Conservation (phyloP, 768 basidiomycete species). For the Lactarius hatsudake region DNA sequence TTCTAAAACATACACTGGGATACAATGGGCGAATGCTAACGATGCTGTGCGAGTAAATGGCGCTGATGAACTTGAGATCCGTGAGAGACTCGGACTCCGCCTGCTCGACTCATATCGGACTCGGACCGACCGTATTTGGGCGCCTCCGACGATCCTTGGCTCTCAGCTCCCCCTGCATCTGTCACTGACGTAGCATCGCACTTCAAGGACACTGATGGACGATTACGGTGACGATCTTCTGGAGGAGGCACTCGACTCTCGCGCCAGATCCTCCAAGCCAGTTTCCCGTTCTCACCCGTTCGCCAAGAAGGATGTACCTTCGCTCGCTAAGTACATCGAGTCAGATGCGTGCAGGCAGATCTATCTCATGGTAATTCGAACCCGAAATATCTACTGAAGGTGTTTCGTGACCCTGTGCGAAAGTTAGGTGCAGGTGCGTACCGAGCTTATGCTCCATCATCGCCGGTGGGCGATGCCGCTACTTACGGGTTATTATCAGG, state of each 20-base stretch:
- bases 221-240: conserved; percentile 17
- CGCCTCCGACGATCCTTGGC: not conserved
- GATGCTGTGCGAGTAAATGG: not conserved
- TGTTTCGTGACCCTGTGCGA: not conserved
- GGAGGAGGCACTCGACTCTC: not conserved
- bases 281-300: conserved; percentile 4
- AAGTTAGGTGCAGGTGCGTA: conserved; percentile 28
- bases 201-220: conserved; percentile 10
- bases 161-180: not conserved
- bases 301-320: conserved; percentile 22
- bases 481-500: conserved; percentile 38
- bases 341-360: conserved; percentile 33
- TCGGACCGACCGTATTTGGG: not conserved
- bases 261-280: not conserved
- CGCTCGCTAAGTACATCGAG: conserved; percentile 34
- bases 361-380: conserved; percentile 33
- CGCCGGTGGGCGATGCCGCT: not conserved
- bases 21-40: not conserved
- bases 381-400: not conserved
- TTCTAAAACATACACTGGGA: not conserved
- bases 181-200: not conserved
- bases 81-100: not conserved
- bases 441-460: not conserved
- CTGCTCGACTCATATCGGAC: not conserved
- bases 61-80: not conserved